Evolutionary conservation across 108 stramenopile genomes (phyloP).

Genomic region (Discostella stelligeroides): DNA sequence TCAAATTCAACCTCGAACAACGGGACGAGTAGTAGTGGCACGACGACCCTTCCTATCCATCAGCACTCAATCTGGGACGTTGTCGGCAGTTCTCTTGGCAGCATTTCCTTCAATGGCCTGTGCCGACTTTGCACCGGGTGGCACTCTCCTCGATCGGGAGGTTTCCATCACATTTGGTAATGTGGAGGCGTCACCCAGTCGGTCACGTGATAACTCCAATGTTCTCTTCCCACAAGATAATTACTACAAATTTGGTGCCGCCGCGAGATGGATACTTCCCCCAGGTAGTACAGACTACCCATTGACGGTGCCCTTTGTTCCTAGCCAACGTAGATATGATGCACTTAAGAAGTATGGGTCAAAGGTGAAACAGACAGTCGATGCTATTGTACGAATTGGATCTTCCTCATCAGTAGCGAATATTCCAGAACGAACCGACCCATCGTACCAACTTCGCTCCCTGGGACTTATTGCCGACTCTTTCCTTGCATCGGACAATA

Average conservation of each 20-base stretch:
- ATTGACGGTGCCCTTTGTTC: slow-evolving; percentile 74
- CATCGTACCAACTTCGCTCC: slow-evolving; percentile 66
- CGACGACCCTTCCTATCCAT: slow-evolving; percentile 38
- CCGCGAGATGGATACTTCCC: slow-evolving; percentile 61
- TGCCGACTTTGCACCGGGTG: slow-evolving; percentile 74
- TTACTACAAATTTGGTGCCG: slow-evolving; percentile 84
- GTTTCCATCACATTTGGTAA: slow-evolving; percentile 70
- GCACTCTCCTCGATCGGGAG: slow-evolving; percentile 76
- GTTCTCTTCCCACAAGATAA: slow-evolving; percentile 78
- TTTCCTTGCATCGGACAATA: slow-evolving; percentile 79
- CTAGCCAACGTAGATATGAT: slow-evolving; percentile 76
- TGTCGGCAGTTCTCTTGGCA: slow-evolving; percentile 14
- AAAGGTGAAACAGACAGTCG: slow-evolving; percentile 47
- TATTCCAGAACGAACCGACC: slow-evolving; percentile 47
- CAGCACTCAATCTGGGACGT: slow-evolving; percentile 9
- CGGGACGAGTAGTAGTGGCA: neutral
- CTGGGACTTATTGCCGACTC: slow-evolving; percentile 80
- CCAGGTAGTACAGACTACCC: slow-evolving; percentile 67
- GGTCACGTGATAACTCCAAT: slow-evolving; percentile 71
- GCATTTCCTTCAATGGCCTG: slow-evolving; percentile 15
- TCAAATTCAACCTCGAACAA: no score
- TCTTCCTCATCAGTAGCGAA: slow-evolving; percentile 16
- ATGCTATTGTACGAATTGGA: slow-evolving; percentile 40
- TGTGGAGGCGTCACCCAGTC: slow-evolving; percentile 60
- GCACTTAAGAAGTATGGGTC: slow-evolving; percentile 70